Evolutionary conservation across 371 early-diverging fungal species (phyloP).

Genomic region (Apophysomyces elegans): DNA sequence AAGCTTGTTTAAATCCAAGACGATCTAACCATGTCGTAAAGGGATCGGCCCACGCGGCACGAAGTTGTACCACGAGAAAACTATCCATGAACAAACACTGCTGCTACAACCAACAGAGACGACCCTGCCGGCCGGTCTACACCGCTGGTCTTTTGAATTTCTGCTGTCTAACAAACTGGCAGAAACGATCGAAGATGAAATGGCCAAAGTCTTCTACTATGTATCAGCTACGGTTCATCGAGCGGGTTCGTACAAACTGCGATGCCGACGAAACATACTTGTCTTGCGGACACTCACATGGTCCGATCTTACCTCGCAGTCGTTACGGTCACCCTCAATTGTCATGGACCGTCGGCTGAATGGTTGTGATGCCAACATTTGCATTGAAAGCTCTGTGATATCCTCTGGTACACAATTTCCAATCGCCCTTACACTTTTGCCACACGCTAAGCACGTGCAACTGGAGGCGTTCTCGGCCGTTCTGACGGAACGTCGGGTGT

Average conservation of each 20-base stretch:
- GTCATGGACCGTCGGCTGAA: slow-evolving; percentile 27
- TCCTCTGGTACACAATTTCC: slow-evolving; percentile 42
- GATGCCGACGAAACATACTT: slow-evolving; percentile 28
- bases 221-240: slow-evolving; percentile 36
- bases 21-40: background rate
- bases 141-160: slow-evolving; percentile 45
- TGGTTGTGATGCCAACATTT: slow-evolving; percentile 33
- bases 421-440: slow-evolving; percentile 26
- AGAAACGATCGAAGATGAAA: slow-evolving; percentile 44
- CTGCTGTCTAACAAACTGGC: slow-evolving; percentile 31
- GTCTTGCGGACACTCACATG: slow-evolving; percentile 33
- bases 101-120: slow-evolving; percentile 30
- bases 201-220: slow-evolving; percentile 37
- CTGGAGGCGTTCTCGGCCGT: slow-evolving; percentile 37
- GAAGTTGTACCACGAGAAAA: slow-evolving; percentile 36
- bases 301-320: slow-evolving; percentile 33
- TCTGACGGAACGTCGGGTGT: slow-evolving; percentile 28
- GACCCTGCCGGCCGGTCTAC: slow-evolving; percentile 23
- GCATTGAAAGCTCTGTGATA: slow-evolving; percentile 33
- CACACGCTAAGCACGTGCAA: slow-evolving; percentile 31
- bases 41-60: slow-evolving; percentile 36
- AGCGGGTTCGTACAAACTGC: slow-evolving; percentile 28
- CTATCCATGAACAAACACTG: slow-evolving; percentile 35
- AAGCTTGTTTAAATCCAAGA: background rate
- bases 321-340: slow-evolving; percentile 33